These are phyloP conservation scores for Phytophthora palmivora DNA, from an alignment of 352 stramenopile species.

Conservation along the genomic window DNA sequence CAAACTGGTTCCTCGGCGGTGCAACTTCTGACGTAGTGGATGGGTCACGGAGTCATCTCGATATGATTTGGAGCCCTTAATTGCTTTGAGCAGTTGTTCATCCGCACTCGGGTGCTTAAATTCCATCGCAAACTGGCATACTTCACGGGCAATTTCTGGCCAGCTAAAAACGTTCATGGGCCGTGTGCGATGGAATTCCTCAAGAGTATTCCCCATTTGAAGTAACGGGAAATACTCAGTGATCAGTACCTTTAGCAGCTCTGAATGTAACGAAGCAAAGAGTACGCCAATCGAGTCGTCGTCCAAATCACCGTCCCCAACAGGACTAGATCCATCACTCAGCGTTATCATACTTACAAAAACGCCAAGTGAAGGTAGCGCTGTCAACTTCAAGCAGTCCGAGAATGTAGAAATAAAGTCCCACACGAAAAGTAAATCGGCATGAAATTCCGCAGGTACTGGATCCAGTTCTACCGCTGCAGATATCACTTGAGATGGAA, in stretches of 20 bases:
- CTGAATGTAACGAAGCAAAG: slow-evolving; percentile 60
- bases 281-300: slow-evolving; percentile 54
- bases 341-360: slow-evolving; percentile 66
- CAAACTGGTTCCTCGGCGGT: slow-evolving; percentile 49
- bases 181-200: slow-evolving; percentile 76
- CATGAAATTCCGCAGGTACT: slow-evolving; percentile 50
- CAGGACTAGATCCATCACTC: slow-evolving; percentile 51
- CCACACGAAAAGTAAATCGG: slow-evolving; percentile 79
- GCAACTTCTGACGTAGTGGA: slow-evolving; percentile 54
- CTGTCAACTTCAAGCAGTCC: slow-evolving; percentile 60
- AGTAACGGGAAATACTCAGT: slow-evolving; percentile 74
- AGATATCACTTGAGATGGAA: slow-evolving; percentile 47
- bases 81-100: slow-evolving; percentile 74
- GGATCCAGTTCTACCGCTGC: slow-evolving; percentile 44
- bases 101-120: slow-evolving; percentile 71
- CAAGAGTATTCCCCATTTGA: slow-evolving; percentile 70
- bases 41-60: slow-evolving; percentile 71
- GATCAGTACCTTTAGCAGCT: slow-evolving; percentile 60
- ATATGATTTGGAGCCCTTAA: slow-evolving; percentile 79
- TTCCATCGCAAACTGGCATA: slow-evolving; percentile 80
- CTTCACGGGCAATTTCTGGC: slow-evolving; percentile 80
- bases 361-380: slow-evolving; percentile 53
- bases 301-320: slow-evolving; percentile 57
- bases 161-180: slow-evolving; percentile 83
- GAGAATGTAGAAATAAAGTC: slow-evolving; percentile 81